Evolutionary conservation across 805 yeast genomes (phyloP), one percentile per base, ranked within the genome.

Genomic region (Danielozyma ontarioensis): DNA sequence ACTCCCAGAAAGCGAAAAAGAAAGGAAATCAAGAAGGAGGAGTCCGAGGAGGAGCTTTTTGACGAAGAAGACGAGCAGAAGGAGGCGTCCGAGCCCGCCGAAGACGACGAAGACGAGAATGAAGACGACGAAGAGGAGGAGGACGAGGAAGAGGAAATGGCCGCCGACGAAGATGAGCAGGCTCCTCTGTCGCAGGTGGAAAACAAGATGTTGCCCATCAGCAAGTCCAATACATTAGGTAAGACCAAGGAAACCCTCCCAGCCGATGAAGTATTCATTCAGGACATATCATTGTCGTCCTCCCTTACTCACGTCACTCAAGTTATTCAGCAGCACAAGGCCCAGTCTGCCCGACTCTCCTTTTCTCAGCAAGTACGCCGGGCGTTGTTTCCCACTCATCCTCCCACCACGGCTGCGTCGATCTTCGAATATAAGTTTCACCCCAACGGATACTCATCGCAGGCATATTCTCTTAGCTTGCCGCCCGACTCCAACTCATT

Each of bases 401-500:
- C 46, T 1, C 33, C 32, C 13, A 37, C 55, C 7, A 51, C 62
- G n/a, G 41, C 40, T 10, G 44, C 46, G 14, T 33, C 46, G 12
- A 45, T 64, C 31, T 60, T 64, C 38, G 68, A 65, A 25, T 65
- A 62, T 43, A 50, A 50, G 31, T 55, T 67, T 26, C 57, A 57
- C 14, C 66, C 76, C 12, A 42, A 57, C 19, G 57, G 52, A 28
- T 52, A 53, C 33, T 58, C 57, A 14, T 53, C 62, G 1, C 49
- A 59, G 13, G 60, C 68, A 8, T 71, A 62, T 44, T 44, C 77
- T 4, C 40, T 76, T 16, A 61, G 64, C 12, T 52, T 79, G 33
- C 78, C 81, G 10, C 53, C 64, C 10, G 69, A 64, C 27, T 35
- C 62, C 12, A 57, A 60, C 28, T 70, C 74, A 25, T 67, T 69